Percentiles rank a stretch among this genome's conserved stretches.
phyloP scores from a whole-genome alignment of 306 rosid genomes.

The Quercus cerris region DNA sequence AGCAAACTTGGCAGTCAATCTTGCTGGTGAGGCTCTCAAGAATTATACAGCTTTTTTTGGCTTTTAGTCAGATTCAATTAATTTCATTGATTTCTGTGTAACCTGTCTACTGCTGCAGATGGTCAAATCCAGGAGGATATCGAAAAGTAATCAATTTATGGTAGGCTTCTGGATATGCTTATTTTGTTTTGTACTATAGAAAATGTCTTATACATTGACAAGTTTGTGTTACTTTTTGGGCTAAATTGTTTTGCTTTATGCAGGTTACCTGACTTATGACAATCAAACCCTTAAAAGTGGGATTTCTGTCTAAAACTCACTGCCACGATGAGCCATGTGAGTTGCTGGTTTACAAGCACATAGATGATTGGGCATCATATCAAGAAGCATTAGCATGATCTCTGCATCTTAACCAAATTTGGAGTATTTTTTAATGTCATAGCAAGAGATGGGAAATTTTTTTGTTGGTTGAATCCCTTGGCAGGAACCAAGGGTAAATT shows the following conservation, averaged over 20 bases:
- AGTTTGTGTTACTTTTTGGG: background rate
- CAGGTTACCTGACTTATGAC: conserved; percentile 5
- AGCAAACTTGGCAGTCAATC: conserved; percentile 76
- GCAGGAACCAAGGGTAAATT: background rate
- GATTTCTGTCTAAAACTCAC: conserved; percentile 9
- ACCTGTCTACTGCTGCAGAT: conserved; percentile 42
- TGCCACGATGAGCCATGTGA: background rate
- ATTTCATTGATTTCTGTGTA: background rate
- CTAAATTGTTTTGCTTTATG: conserved; percentile 16
- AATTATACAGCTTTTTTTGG: background rate
- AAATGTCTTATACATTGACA: background rate
- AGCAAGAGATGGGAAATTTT: background rate
- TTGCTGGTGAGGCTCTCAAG: conserved; percentile 58
- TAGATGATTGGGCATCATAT: background rate
- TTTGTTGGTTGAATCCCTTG: background rate
- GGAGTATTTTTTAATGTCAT: background rate
- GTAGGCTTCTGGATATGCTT: conserved; percentile 15
- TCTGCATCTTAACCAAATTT: background rate
- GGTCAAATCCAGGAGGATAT: conserved; percentile 69
- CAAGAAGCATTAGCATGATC: background rate
- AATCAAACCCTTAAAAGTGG: conserved; percentile 4
- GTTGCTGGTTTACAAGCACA: background rate
- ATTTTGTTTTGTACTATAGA: background rate
- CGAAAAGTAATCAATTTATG: conserved; percentile 21
- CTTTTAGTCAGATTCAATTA: conserved; percentile 1